Conservation (phyloP, 192 early-diverging fungal species). For the Backusella mclennaniae region DNA sequence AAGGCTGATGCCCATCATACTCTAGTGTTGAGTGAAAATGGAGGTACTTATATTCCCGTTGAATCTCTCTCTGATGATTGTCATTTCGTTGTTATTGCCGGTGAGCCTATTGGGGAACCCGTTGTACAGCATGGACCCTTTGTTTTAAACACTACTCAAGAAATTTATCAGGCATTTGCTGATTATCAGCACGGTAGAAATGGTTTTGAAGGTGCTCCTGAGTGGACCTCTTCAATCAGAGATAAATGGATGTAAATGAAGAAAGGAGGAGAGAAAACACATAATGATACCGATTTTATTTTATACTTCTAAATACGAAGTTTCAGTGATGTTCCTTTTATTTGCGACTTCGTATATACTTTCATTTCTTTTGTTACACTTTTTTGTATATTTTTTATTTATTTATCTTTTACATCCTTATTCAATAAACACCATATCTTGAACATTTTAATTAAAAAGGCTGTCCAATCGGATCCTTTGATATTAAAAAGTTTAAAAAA, state of each 20-base stretch:
- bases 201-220: slow-evolving; percentile 66
- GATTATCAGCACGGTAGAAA: slow-evolving; percentile 63
- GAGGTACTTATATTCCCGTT: slow-evolving; percentile 40
- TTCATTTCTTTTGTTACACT: not conserved
- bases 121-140: slow-evolving; percentile 66
- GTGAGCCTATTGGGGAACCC: slow-evolving; percentile 46
- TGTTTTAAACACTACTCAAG: slow-evolving; percentile 57
- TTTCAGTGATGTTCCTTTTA: not conserved
- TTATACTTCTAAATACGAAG: not conserved
- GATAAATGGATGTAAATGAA: slow-evolving; percentile 13
- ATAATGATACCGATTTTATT: not conserved
- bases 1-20: slow-evolving; percentile 41
- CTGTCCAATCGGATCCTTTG: not conserved
- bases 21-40: slow-evolving; percentile 38
- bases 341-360: not conserved
- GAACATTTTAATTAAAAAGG: not conserved
- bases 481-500: not conserved
- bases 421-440: not conserved
- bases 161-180: slow-evolving; percentile 46
- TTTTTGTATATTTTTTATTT: not conserved
- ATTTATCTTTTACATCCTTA: not conserved
- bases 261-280: not conserved
- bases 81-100: slow-evolving; percentile 38
- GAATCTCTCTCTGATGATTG: slow-evolving; percentile 28
- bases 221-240: slow-evolving; percentile 48